These are phyloP conservation scores for Chaetomiaceae sp. DNA, from an alignment of 2,329 filamentous ascomycete genomes.

Conservation along the genomic window DNA sequence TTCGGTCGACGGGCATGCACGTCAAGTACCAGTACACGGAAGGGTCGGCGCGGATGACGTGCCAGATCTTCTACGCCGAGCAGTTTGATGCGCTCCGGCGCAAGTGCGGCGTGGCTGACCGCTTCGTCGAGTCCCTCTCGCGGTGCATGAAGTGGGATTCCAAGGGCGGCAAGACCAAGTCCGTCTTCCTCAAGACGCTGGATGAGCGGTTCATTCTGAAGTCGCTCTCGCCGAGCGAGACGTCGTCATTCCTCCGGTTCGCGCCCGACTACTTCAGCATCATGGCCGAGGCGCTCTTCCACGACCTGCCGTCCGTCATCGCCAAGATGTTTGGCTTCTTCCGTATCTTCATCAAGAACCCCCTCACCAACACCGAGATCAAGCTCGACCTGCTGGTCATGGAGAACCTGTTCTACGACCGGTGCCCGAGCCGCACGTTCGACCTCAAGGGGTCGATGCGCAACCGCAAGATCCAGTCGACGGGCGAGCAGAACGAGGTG, in stretches of 20 bases:
- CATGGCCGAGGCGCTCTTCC: slow-evolving; percentile 94
- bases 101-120: slow-evolving; percentile 88
- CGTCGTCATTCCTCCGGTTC: slow-evolving; percentile 89
- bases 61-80: slow-evolving; percentile 98
- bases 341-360: slow-evolving; percentile 95
- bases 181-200: slow-evolving; percentile 91
- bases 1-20: slow-evolving; percentile 83
- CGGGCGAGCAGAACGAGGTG: slow-evolving; percentile 93
- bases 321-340: slow-evolving; percentile 99
- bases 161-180: slow-evolving; percentile 96
- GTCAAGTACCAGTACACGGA: slow-evolving; percentile 95
- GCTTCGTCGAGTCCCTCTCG: slow-evolving; percentile 91
- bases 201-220: slow-evolving; percentile 94
- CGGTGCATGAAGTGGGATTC: slow-evolving; percentile 97
- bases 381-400: slow-evolving; percentile 93
- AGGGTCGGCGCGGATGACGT: slow-evolving; percentile 89
- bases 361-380: slow-evolving; percentile 83
- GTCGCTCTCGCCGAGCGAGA: slow-evolving; percentile 84
- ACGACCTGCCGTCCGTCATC: slow-evolving; percentile 91
- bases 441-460: slow-evolving; percentile 98
- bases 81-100: slow-evolving; percentile 92
- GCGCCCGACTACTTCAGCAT: slow-evolving; percentile 96
- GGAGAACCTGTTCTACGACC: slow-evolving; percentile 97
- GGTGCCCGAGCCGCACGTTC: slow-evolving; percentile 82
- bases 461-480: slow-evolving; percentile 94